Evolutionary conservation across 169 alveolate genomes (phyloP), one percentile per base, ranked within the genome.

Genomic region (Eimeria maxima): DNA sequence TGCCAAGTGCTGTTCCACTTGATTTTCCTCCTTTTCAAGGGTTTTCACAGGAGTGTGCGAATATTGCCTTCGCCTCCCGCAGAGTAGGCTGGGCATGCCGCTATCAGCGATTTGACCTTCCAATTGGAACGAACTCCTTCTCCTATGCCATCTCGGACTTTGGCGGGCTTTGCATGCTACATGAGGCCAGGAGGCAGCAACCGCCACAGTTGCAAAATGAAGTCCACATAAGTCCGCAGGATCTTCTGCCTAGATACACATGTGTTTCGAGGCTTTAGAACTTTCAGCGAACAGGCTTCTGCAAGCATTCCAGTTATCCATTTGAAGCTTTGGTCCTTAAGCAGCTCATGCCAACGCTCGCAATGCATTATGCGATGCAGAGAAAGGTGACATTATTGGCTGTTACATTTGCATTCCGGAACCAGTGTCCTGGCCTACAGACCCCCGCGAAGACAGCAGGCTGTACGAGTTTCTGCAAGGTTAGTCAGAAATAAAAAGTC

Each of bases 51-150:
- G 50, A n/a, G 7, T 29, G 73, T 53, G 65, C 55, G 93, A 29
- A 63, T 60, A 47, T 60, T 14, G 20, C 47, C 0, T 24, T 44
- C 10, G 29, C 18, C 10, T 8, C 42, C 6, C 42, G 93, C 88
- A 97, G 99, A 96, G 98, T 98, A 29, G 99, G 99, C n/a, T 98
- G 97, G 96, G 98, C 99, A 24, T 98, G 99, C 84, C 97, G 99
- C 76, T 98, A 98, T 95, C 98, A 97, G 97, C 93, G 97, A 57
- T 98, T 97, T 96, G 98, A 96, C 65, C 74, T 95, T 84, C 99
- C 99, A 22, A 95, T 97, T 73, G 99, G 98, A 67, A 74, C 95
- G 27, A 96, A 96, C 86, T 88, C 95, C 76, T 97, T 92, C 78
- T 96, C 97, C 27, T 96, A 80, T 86, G 97, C 97, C 27, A 47